These are phyloP conservation scores for Capsicum pubescens DNA, from an alignment of 257 asterid species.

Conservation along the genomic window DNA sequence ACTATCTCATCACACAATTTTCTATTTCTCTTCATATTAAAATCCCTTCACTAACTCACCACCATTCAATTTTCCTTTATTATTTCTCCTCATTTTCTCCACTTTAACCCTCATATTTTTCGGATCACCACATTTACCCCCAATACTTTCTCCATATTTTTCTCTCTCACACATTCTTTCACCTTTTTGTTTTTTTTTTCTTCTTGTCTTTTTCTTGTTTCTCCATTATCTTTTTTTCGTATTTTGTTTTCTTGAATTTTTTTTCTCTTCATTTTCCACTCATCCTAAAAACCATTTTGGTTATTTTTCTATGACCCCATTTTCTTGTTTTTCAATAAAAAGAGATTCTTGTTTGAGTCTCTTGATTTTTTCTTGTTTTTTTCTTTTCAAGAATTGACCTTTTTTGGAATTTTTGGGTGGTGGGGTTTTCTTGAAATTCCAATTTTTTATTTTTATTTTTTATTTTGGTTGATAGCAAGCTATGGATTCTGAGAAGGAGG, in stretches of 20 bases:
- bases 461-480: not conserved
- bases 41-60: conserved; percentile 12
- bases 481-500: conserved; percentile 49
- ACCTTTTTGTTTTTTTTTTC: not conserved
- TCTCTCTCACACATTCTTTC: conserved; percentile 22
- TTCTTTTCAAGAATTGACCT: conserved; percentile 20
- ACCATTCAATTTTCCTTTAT: not conserved
- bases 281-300: not conserved
- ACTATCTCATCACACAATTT: not conserved
- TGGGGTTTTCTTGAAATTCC: conserved; percentile 6
- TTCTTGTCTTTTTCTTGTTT: not conserved
- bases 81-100: not conserved
- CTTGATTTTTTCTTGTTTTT: not conserved
- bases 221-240: not conserved
- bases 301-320: not conserved
- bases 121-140: conserved; percentile 52
- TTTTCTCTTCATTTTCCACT: not conserved
- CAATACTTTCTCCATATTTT: conserved; percentile 15
- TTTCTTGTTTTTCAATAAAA: conserved; percentile 22
- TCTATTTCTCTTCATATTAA: not conserved
- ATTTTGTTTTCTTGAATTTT: not conserved
- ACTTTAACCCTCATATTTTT: conserved; percentile 1
- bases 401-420: not conserved
- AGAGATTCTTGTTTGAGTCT: conserved; percentile 27
- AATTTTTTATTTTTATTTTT: no score